Conservation (phyloP, 176 grass and related monocot genomes). For the Saccharum officinarum region DNA sequence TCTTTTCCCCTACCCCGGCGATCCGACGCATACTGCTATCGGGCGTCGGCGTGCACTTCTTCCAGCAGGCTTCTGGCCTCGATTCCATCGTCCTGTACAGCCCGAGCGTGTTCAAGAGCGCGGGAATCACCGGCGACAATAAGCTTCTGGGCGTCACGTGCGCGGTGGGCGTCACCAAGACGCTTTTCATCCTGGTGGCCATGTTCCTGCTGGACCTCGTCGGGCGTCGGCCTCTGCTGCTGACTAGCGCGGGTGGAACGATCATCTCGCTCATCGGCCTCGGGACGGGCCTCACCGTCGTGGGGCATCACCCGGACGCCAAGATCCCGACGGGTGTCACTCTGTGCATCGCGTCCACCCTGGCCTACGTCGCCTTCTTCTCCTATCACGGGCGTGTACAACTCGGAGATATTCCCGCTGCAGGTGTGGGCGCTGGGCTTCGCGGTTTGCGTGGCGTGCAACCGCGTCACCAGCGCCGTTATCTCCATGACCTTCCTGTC, state of each 20-base stretch:
- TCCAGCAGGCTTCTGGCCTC: slow-evolving; percentile 85
- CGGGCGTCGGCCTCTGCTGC: slow-evolving; percentile 73
- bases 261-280: slow-evolving; percentile 54
- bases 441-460: slow-evolving; percentile 51
- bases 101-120: slow-evolving; percentile 64
- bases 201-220: slow-evolving; percentile 66
- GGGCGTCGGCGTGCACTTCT: slow-evolving; percentile 65
- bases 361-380: slow-evolving; percentile 72
- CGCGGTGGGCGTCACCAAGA: slow-evolving; percentile 74
- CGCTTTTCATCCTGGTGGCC: slow-evolving; percentile 81
- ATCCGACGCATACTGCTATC: slow-evolving; percentile 65
- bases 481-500: slow-evolving; percentile 88
- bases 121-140: slow-evolving; percentile 45
- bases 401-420: slow-evolving; percentile 75
- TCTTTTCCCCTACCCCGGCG: slow-evolving; percentile 41
- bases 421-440: slow-evolving; percentile 63
- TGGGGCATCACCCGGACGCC: slow-evolving; percentile 34
- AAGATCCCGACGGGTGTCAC: slow-evolving; percentile 54
- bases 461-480: slow-evolving; percentile 67
- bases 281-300: slow-evolving; percentile 47
- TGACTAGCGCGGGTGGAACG: slow-evolving; percentile 58
- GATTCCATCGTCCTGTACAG: slow-evolving; percentile 83
- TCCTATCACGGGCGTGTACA: slow-evolving; percentile 81
- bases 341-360: slow-evolving; percentile 49
- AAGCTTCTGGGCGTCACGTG: slow-evolving; percentile 58